Base-by-base conservation (phyloP, 2,329 filamentous ascomycete genomes). In the Aspergillus tamarii region DNA sequence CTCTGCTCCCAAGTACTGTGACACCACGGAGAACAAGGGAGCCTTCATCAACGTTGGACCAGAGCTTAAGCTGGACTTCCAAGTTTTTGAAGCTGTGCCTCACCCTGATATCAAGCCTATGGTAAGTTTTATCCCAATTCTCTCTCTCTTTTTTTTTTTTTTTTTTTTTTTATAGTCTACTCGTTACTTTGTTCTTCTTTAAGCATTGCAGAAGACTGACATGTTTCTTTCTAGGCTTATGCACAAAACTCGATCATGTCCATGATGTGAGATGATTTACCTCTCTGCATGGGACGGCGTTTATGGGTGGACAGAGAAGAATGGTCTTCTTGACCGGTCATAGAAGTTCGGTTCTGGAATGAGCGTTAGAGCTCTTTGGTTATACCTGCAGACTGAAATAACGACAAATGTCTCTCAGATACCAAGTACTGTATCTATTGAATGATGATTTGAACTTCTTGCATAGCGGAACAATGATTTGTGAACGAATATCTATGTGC, bases 21-120 rank as follows among this genome's bases (percentile, higher is more conserved):
- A 99, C 77, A 93, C 93, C 72, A 98, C 95, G 0, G 94, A 97
- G 82, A 99, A 99, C 82, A 95, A 94, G 83, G 95, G 95, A 68
- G 95, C 95, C 21, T 99, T 96, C 80, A 99, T 99, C 86, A 98
- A 99, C 80, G 91, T 99, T 68, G 91, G 92, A 36, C 87, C 92
- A 19, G 92, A 97, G 66, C 92, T 96, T 77, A 96, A 97, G 84
- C 89, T 98, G 72, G 84, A 92, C 43, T 99, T 92, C 81, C 87
- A 95, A 77, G 90, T 97, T 76, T 99, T 99, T 71, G 94, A 98
- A 72, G 95, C 95, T 9, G 95, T 99, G 60, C 94, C 94, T 66
- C 95, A 99, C 83, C 95, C 95, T 14, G 87, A 96, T 73, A 95
- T 99, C 77, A 93, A 91, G 78, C 94, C 95, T 16, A 99, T 99